phyloP scores from a whole-genome alignment of 2,329 filamentous ascomycete genomes.

The Phaeophleospora eucalypticola region DNA sequence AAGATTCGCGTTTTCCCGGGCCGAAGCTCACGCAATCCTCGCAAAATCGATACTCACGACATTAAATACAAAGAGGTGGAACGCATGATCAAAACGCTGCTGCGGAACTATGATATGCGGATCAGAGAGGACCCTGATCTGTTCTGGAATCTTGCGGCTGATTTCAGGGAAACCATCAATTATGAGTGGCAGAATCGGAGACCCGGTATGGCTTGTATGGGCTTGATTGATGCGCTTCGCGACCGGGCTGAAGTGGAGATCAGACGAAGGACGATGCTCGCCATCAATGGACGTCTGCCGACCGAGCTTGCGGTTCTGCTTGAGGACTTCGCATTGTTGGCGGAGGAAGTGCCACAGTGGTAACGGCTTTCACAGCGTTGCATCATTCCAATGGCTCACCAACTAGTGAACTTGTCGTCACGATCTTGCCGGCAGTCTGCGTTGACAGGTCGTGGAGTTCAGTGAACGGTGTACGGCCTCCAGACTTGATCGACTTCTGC shows the following conservation, averaged over 20 bases:
- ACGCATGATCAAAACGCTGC: too few relatives aligned
- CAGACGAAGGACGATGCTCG: background rate
- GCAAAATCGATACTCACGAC: too few relatives aligned
- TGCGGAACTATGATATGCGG: too few relatives aligned
- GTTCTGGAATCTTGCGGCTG: constrained; percentile 4
- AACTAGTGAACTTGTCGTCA: too few relatives aligned
- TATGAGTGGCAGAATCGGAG: too few relatives aligned
- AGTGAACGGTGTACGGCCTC: too few relatives aligned
- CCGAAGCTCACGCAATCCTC: background rate
- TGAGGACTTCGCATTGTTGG: constrained; percentile 6
- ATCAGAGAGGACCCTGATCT: background rate
- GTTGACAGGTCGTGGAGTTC: too few relatives aligned
- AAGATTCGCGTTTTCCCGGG: background rate
- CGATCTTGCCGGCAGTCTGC: too few relatives aligned
- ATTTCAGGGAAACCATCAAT: background rate
- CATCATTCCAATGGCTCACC: too few relatives aligned
- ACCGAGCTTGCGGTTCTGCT: constrained; percentile 5
- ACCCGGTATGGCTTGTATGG: background rate
- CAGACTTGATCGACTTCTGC: too few relatives aligned
- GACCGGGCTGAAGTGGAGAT: constrained; percentile 3
- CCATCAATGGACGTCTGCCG: constrained; percentile 2
- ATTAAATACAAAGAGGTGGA: too few relatives aligned
- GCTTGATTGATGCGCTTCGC: background rate
- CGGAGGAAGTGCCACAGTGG: constrained; percentile 6
- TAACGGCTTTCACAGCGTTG: too few relatives aligned